Conservation (phyloP, 208 protist genomes). For the Acanthamoeba lenticulata region DNA sequence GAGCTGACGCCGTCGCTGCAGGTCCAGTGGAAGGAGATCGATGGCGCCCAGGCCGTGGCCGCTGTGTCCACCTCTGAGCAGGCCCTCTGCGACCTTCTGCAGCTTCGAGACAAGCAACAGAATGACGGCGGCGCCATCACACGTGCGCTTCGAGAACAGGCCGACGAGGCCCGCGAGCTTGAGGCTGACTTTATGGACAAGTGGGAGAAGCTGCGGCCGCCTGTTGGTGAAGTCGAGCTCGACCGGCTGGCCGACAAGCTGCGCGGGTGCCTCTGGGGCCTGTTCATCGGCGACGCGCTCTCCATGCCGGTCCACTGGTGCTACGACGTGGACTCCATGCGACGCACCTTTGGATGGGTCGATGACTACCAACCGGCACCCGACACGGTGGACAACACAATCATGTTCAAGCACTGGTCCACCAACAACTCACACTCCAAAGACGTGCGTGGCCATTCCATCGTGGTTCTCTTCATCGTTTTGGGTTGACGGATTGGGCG, state of each 20-base stretch:
- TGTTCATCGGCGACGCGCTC: slow-evolving; percentile 69
- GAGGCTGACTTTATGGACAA: neutral
- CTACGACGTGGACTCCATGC: slow-evolving; percentile 41
- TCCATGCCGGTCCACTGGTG: slow-evolving; percentile 74
- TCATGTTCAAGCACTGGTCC: slow-evolving; percentile 32
- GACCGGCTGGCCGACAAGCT: neutral
- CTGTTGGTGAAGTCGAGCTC: neutral
- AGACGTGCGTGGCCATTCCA: neutral
- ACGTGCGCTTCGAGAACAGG: neutral
- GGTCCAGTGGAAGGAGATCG: neutral
- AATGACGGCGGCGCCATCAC: neutral
- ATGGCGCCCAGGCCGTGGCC: neutral
- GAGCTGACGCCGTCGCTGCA: neutral
- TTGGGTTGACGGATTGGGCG: no score
- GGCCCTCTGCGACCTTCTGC: neutral
- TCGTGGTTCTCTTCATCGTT: neutral
- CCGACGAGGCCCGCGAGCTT: neutral
- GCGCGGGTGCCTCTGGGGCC: slow-evolving; percentile 45
- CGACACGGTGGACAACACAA: slow-evolving; percentile 45
- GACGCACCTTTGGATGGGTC: neutral
- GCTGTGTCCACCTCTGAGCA: neutral
- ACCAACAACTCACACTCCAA: neutral
- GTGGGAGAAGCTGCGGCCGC: neutral
- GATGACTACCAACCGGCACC: neutral
- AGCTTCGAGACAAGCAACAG: neutral